These are phyloP conservation scores for Pythium phragmitis DNA, from an alignment of 352 stramenopile genomes.

Conservation along the genomic window DNA sequence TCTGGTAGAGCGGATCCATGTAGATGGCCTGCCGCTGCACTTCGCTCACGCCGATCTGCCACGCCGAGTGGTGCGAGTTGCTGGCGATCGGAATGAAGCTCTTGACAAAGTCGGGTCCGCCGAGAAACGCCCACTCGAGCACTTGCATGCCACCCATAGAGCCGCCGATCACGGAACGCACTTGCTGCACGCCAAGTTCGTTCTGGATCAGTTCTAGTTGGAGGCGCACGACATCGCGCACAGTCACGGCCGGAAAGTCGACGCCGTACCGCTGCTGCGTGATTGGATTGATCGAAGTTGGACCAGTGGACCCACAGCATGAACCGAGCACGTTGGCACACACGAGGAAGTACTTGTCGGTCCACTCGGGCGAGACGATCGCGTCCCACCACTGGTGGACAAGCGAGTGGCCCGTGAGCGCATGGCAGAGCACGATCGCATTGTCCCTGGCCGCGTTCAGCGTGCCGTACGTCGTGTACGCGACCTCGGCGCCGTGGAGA, in stretches of 20 bases:
- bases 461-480: conserved; percentile 93
- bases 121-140: conserved; percentile 94
- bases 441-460: conserved; percentile 90
- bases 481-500: conserved; percentile 75
- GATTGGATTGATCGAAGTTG: conserved; percentile 74
- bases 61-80: conserved; percentile 92
- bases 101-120: conserved; percentile 73
- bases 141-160: conserved; percentile 97
- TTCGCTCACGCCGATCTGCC: conserved; percentile 96
- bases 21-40: conserved; percentile 96
- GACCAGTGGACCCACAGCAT: conserved; percentile 93
- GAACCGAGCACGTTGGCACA: conserved; percentile 95
- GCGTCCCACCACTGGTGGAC: conserved; percentile 94
- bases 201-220: conserved; percentile 91
- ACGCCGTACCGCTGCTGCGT: conserved; percentile 78
- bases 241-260: conserved; percentile 89
- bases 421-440: conserved; percentile 93
- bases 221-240: conserved; percentile 92
- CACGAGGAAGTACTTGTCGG: conserved; percentile 96
- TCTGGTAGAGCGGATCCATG: conserved; percentile 91
- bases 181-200: conserved; percentile 78
- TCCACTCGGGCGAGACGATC: conserved; percentile 94
- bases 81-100: conserved; percentile 94
- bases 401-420: conserved; percentile 93
- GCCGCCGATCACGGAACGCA: conserved; percentile 92